Evolutionary conservation across 2,329 filamentous ascomycete species (phyloP).

Genomic region (Sodiomyces alkalinus): DNA sequence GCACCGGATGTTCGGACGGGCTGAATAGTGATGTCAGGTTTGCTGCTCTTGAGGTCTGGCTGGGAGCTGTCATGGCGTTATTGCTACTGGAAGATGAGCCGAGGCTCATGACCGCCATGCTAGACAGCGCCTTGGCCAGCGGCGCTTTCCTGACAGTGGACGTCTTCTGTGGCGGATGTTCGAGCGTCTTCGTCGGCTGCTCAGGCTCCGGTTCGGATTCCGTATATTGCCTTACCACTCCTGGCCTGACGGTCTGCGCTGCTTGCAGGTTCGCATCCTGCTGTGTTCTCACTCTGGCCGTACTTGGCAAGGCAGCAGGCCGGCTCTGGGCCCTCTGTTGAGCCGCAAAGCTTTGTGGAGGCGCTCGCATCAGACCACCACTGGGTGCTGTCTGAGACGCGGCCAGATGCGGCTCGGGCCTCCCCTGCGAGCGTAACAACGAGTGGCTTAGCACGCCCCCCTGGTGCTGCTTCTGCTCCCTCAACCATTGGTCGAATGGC

Average conservation of each 20-base stretch:
- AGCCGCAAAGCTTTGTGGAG: constrained; percentile 50
- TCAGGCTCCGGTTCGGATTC: constrained; percentile 2
- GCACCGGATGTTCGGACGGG: constrained; percentile 33
- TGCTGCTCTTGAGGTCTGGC: constrained; percentile 13
- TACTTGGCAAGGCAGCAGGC: constrained; percentile 16
- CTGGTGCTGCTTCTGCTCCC: constrained; percentile 31
- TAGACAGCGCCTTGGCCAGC: constrained; percentile 7
- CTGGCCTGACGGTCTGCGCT: constrained; percentile 3
- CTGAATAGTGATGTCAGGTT: constrained; percentile 38
- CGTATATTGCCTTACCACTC: constrained; percentile 4
- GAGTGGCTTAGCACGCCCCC: constrained; percentile 7
- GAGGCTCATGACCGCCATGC: constrained; percentile 5
- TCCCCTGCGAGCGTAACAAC: constrained; percentile 5
- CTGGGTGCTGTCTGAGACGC: constrained; percentile 19
- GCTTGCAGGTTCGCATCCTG: constrained; percentile 3
- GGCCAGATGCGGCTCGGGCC: constrained; percentile 19
- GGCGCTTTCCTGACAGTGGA: constrained; percentile 4
- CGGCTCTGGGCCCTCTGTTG: constrained; percentile 45
- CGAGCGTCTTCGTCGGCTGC: constrained; percentile 3
- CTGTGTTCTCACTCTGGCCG: constrained; percentile 15
- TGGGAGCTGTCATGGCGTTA: constrained; percentile 5
- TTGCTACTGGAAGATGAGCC: constrained; percentile 2
- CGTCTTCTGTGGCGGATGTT: constrained; percentile 1
- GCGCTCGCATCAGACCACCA: constrained; percentile 33
- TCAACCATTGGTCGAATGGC: constrained; percentile 45